Evolutionary conservation across 164 flowering plant genomes (phyloP).

Genomic region (Warburgia ugandensis): DNA sequence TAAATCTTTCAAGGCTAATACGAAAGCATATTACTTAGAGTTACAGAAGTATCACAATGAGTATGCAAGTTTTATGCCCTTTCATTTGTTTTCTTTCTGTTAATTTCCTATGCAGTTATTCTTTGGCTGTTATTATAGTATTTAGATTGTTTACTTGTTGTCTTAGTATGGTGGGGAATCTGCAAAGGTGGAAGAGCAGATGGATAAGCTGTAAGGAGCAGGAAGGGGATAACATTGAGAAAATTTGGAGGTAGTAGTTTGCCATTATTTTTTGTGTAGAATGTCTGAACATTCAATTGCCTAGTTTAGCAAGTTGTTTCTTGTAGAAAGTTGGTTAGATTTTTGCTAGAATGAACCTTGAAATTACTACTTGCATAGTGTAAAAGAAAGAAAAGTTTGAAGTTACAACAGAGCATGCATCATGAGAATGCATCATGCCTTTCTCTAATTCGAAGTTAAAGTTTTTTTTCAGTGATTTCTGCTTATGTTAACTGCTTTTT

Average conservation of each 20-base stretch:
- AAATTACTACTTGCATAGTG: no score
- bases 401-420: no score
- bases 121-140: neutral
- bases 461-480: no score
- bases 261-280: neutral
- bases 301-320: no score
- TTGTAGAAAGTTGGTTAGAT: no score
- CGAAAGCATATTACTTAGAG: slow-evolving; percentile 49
- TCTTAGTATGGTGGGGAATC: slow-evolving; percentile 54
- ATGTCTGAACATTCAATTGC: no score
- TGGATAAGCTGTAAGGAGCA: slow-evolving; percentile 58
- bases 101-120: neutral
- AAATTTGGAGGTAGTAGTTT: slow-evolving; percentile 40
- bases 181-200: slow-evolving; percentile 55
- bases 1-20: slow-evolving; percentile 31
- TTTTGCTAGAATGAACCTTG: no score
- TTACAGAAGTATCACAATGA: slow-evolving; percentile 62
- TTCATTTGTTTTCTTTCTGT: neutral
- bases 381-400: no score
- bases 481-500: no score
- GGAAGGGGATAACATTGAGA: slow-evolving; percentile 41
- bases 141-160: slow-evolving; percentile 9
- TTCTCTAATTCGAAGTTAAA: no score
- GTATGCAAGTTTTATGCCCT: slow-evolving; percentile 32
- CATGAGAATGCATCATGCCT: no score